Evolutionary conservation across 371 early-diverging fungal species (phyloP).

Genomic region (Mortierella sp.): DNA sequence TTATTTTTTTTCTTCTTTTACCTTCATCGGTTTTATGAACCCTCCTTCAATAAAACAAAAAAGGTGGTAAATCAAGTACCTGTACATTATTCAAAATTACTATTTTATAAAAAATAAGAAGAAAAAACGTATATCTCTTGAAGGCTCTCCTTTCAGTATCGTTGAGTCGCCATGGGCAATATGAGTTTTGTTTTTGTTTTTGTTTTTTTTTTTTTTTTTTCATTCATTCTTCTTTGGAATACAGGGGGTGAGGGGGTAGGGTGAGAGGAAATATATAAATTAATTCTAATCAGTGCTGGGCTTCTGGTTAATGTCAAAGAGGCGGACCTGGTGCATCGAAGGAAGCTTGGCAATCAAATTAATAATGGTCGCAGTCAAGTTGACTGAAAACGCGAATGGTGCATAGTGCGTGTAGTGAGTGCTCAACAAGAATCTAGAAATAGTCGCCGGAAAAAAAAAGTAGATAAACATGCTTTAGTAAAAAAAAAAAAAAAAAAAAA

Average conservation of each 20-base stretch:
- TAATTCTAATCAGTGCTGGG: conserved; percentile 48
- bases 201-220: not conserved
- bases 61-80: not conserved
- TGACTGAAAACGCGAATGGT: conserved; percentile 85
- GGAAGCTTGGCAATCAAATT: conserved; percentile 95
- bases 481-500: not conserved
- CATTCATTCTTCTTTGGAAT: too few relatives aligned
- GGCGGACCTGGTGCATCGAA: conserved; percentile 92
- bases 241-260: too few relatives aligned
- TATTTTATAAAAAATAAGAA: too few relatives aligned
- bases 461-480: not conserved
- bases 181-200: not conserved
- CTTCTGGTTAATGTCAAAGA: conserved; percentile 93
- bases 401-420: conserved; percentile 97
- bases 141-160: not conserved
- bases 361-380: conserved; percentile 81
- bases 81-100: not conserved
- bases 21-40: not conserved
- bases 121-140: not conserved
- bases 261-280: too few relatives aligned
- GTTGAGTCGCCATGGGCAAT: not conserved
- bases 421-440: conserved; percentile 88
- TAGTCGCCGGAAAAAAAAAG: not conserved
- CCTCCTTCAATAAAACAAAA: conserved; percentile 8
- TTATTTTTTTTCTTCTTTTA: not conserved